Percentiles rank a stretch among this genome's conserved stretches.
phyloP scores from a whole-genome alignment of 441 rosid species.

The Populus trichocarpa region DNA sequence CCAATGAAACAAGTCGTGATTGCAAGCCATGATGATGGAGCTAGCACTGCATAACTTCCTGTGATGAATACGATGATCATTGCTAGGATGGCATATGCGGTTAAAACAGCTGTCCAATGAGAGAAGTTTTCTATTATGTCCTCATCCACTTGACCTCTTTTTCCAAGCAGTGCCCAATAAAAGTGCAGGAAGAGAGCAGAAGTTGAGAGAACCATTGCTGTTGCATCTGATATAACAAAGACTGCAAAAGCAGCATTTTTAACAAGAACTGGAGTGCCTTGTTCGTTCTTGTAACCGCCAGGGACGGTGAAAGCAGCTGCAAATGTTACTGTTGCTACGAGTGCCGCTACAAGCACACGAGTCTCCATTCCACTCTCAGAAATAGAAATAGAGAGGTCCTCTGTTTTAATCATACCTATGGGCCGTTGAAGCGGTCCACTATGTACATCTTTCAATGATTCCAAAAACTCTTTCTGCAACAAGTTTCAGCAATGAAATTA shows the following conservation, averaged over 20 bases:
- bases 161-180: background rate
- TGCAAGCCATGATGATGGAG: slow-evolving; percentile 1
- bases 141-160: too few species aligned
- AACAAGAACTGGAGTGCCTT: background rate
- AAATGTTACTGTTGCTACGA: slow-evolving; percentile 12
- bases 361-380: background rate
- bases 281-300: background rate
- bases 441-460: too few species aligned
- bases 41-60: slow-evolving; percentile 3
- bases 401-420: too few species aligned
- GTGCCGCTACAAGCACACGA: background rate
- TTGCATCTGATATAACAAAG: background rate
- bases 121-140: background rate
- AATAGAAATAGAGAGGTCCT: background rate
- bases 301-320: background rate
- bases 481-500: too few species aligned
- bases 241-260: background rate
- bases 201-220: background rate
- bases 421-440: background rate
- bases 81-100: background rate
- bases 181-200: slow-evolving; percentile 4
- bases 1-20: background rate
- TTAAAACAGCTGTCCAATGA: background rate
- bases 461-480: too few species aligned
- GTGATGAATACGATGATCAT: slow-evolving; percentile 17